These are phyloP conservation scores for Abrus precatorius DNA, from an alignment of 306 rosid species.

Conservation along the genomic window DNA sequence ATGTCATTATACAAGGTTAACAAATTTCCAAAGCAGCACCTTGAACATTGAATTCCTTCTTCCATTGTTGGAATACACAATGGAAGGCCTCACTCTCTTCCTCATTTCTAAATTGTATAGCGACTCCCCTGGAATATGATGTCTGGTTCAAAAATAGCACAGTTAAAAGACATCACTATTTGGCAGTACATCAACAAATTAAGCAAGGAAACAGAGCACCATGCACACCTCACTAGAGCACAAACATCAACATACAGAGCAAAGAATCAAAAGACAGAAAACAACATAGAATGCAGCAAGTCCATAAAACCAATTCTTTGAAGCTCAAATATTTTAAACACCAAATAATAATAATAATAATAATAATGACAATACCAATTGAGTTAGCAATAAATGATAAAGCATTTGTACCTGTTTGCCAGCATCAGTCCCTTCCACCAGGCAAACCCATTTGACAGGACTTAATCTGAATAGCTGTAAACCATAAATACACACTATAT, in stretches of 20 bases:
- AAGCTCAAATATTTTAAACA: slow-evolving; percentile 13
- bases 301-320: not conserved
- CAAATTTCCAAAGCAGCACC: slow-evolving; percentile 62
- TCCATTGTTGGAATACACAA: slow-evolving; percentile 71
- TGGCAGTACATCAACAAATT: slow-evolving; percentile 24
- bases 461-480: slow-evolving; percentile 76
- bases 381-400: not conserved
- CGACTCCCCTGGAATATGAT: slow-evolving; percentile 67
- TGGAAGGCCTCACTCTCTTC: slow-evolving; percentile 77
- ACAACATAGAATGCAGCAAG: slow-evolving; percentile 8
- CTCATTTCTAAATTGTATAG: slow-evolving; percentile 72
- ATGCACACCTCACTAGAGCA: slow-evolving; percentile 1
- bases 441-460: slow-evolving; percentile 69
- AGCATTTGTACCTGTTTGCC: slow-evolving; percentile 63
- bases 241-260: not conserved
- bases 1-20: slow-evolving; percentile 28
- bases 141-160: slow-evolving; percentile 64
- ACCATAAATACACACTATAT: slow-evolving; percentile 36
- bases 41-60: slow-evolving; percentile 61
- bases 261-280: slow-evolving; percentile 28
- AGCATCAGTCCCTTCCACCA: slow-evolving; percentile 60
- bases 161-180: slow-evolving; percentile 43
- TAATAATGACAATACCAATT: not conserved
- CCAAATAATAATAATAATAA: not conserved
- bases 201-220: slow-evolving; percentile 18